Evolutionary conservation across 2,329 filamentous ascomycete genomes (phyloP).

Genomic region (Orbilia quercus): DNA sequence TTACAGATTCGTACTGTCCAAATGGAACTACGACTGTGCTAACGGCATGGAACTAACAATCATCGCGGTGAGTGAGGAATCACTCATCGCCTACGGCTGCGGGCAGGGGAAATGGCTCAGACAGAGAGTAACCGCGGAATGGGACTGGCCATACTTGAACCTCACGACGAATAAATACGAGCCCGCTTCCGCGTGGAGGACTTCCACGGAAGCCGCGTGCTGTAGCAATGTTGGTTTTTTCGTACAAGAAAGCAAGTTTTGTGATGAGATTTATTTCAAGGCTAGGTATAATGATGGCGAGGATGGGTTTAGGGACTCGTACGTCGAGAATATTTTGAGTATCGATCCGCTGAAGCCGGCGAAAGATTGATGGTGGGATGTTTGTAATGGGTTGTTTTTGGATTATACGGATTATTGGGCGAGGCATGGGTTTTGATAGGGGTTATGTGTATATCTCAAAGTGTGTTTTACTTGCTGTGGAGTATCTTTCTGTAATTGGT

Average conservation of each 20-base stretch:
- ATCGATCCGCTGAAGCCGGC: background rate
- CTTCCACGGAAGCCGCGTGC: background rate
- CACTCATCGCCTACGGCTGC: slow-evolving; percentile 34
- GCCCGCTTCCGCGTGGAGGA: too few relatives aligned
- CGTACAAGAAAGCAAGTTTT: background rate
- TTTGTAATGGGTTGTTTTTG: slow-evolving; percentile 17
- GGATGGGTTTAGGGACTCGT: too few relatives aligned
- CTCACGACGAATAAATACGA: background rate
- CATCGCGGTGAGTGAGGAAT: background rate
- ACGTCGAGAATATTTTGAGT: too few relatives aligned
- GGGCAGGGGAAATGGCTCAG: slow-evolving; percentile 22
- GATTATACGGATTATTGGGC: background rate
- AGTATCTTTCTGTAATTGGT: too few relatives aligned
- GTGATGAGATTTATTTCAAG: background rate
- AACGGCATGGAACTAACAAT: slow-evolving; percentile 27
- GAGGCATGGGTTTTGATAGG: background rate
- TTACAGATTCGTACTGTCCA: slow-evolving; percentile 26
- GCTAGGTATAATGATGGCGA: too few relatives aligned
- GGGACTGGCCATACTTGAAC: slow-evolving; percentile 19
- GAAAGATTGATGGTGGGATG: slow-evolving; percentile 18
- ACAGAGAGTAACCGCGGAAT: background rate
- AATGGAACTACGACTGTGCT: slow-evolving; percentile 17
- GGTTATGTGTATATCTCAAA: too few relatives aligned
- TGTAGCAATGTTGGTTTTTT: background rate
- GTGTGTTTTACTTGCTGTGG: too few relatives aligned